Conservation (phyloP, 1,284 basidiomycete species). For the Tranzscheliella williamsii region DNA sequence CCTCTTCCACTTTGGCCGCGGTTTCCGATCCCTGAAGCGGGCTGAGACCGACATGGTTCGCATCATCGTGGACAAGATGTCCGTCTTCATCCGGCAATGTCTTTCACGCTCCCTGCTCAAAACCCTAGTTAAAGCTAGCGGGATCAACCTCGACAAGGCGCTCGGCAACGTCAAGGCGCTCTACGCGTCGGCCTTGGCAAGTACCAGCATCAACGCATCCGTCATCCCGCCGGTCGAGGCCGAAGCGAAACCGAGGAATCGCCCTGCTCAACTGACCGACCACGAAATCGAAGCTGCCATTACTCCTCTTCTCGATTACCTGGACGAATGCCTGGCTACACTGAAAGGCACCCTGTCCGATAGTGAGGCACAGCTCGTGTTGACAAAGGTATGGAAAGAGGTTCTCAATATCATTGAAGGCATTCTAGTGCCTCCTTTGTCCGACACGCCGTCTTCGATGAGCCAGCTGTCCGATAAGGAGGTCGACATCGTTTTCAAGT, state of each 20-base stretch:
- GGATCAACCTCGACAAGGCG: constrained; percentile 57
- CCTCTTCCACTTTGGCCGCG: constrained; percentile 94
- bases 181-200: constrained; percentile 54
- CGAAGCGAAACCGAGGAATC: constrained; percentile 38
- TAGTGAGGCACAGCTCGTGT: constrained; percentile 77
- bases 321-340: constrained; percentile 89
- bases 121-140: constrained; percentile 55
- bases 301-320: constrained; percentile 89
- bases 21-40: constrained; percentile 89
- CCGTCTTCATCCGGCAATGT: constrained; percentile 86
- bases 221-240: constrained; percentile 55
- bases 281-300: constrained; percentile 94
- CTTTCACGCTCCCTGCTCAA: constrained; percentile 75
- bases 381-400: constrained; percentile 95
- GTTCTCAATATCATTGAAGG: constrained; percentile 84
- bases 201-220: constrained; percentile 45
- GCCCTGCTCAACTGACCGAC: constrained; percentile 79
- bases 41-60: constrained; percentile 95
- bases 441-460: constrained; percentile 86
- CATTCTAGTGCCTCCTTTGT: constrained; percentile 86
- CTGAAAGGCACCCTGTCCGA: constrained; percentile 81
- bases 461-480: constrained; percentile 88
- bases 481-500: constrained; percentile 96
- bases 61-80: constrained; percentile 98
- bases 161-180: constrained; percentile 58